Percentiles rank a stretch among this genome's conserved stretches.
These are phyloP conservation scores for Suillus luteus DNA, from an alignment of 768 basidiomycete genomes.

Conservation along the genomic window DNA sequence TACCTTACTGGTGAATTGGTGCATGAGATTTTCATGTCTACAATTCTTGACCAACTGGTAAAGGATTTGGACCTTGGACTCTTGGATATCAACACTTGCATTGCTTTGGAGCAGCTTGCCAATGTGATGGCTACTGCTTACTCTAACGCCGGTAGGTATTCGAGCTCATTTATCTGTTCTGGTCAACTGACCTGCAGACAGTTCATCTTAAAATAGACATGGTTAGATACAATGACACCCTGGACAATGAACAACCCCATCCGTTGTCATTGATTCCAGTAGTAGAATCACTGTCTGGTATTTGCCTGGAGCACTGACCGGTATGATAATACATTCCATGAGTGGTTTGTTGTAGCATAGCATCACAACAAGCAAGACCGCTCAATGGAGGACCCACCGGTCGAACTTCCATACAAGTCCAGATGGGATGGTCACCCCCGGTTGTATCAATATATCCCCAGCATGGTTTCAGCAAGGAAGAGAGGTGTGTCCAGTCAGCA, in stretches of 20 bases:
- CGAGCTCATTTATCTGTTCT: neutral
- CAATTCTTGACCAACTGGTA: neutral
- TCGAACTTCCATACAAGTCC: neutral
- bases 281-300: constrained; percentile 1
- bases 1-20: constrained; percentile 4
- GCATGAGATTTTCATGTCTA: neutral
- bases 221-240: neutral
- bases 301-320: neutral
- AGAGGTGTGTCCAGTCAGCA: neutral
- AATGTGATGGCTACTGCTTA: neutral
- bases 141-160: neutral
- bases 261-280: neutral
- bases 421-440: neutral
- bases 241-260: neutral
- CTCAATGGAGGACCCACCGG: neutral
- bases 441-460: constrained; percentile 5
- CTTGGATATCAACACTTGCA: neutral
- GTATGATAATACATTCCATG: neutral
- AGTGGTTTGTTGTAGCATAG: neutral
- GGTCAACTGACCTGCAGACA: neutral
- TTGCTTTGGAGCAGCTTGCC: neutral
- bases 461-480: constrained; percentile 8
- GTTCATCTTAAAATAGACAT: neutral
- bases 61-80: neutral
- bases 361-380: neutral